These are phyloP conservation scores for Plasmodium malariae DNA, from an alignment of 169 alveolate genomes.

Conservation along the genomic window DNA sequence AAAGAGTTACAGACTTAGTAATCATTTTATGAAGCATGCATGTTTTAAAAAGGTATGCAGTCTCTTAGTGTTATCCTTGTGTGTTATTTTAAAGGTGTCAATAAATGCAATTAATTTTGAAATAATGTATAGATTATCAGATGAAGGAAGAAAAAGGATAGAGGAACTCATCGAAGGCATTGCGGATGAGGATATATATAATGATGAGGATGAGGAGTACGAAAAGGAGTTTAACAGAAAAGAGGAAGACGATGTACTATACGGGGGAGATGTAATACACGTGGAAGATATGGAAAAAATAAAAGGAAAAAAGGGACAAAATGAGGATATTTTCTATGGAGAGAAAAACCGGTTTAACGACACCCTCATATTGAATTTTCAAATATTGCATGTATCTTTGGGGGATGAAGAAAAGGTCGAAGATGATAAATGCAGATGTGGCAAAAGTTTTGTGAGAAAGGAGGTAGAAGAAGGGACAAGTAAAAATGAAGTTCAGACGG, in stretches of 20 bases:
- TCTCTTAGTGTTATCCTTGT: constrained; percentile 23
- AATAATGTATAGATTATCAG: not conserved
- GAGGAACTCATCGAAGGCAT: constrained; percentile 29
- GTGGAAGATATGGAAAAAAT: too few relatives aligned
- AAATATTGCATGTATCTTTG: too few relatives aligned
- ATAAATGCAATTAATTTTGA: constrained; percentile 29
- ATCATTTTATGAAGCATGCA: not conserved
- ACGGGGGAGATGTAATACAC: constrained; percentile 36
- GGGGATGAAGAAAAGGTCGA: too few relatives aligned
- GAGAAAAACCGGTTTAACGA: too few relatives aligned
- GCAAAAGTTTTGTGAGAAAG: too few relatives aligned
- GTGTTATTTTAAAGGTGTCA: constrained; percentile 19
- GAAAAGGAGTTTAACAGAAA: constrained; percentile 22
- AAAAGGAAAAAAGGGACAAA: too few relatives aligned
- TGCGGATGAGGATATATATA: constrained; percentile 34
- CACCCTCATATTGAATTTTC: too few relatives aligned
- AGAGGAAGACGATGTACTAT: constrained; percentile 31
- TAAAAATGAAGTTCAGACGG: too few relatives aligned
- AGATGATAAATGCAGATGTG: too few relatives aligned
- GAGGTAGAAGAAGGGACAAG: too few relatives aligned
- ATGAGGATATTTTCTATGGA: too few relatives aligned
- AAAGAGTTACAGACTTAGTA: not conserved
- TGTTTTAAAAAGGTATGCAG: constrained; percentile 35
- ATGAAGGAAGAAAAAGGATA: not conserved
- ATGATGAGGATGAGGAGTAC: constrained; percentile 55